Evolutionary conservation across 2,329 filamentous ascomycete species (phyloP), one percentile per base, ranked within the genome.

Genomic region (Pseudocercospora pini-densiflorae): DNA sequence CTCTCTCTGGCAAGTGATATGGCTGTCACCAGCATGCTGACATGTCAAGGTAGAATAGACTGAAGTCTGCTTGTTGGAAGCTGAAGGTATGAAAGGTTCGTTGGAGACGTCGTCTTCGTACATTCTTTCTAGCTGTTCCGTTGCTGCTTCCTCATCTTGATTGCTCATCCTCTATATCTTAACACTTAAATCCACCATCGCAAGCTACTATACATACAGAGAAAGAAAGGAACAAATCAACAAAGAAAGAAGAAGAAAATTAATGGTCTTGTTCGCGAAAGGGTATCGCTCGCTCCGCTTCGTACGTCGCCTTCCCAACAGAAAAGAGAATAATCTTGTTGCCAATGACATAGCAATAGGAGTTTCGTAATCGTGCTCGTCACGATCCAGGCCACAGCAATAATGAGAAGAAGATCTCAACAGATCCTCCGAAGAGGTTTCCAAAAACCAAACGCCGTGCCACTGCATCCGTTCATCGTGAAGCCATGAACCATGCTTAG

Each of bases 401-500:
- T 23, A 14, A 55, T 29, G 8, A 55, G 27, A 5, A 23, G 24
- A 40, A 27, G 21, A 47, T 24, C 21, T 7, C 57, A 43, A 60
- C 21, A 8, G 27, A 19, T 60, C 57, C 12, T n/a, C 31, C 24
- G 19, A 16, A 16, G 16, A n/a, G n/a, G 19, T 27, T 29, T 36
- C 49, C 59, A 51, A 23, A 33, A 23, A 7, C 55, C 33, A 59
- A 43, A 55, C 60, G 60, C 60, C 60, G 60, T 59, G 53, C 27
- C 16, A 58, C 51, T 40, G 43, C 19, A 62, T n/a, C 45, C 61
- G 36, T 58, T 27, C 53, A 47, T 40, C 64, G 59, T 62, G 64
- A 62, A 62, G 58, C 60, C 63, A 61, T 65, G 64, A 67, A 65
- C 64, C 59, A 62, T 69, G 67, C 43, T 49, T 64, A 65, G 67